Conservation (phyloP, 768 basidiomycete genomes). For the Suillus cothurnatus region DNA sequence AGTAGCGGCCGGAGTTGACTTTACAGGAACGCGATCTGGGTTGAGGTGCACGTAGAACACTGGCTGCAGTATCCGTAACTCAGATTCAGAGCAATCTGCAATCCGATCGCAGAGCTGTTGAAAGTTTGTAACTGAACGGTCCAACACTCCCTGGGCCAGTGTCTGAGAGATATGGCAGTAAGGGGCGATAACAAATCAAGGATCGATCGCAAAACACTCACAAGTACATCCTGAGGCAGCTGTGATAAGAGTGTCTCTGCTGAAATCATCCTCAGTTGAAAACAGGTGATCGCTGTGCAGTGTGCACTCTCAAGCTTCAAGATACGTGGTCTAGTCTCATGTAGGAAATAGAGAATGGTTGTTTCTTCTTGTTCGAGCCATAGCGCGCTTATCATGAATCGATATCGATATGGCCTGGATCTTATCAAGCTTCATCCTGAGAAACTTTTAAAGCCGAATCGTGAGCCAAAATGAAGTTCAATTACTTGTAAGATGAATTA, state of each 20-base stretch:
- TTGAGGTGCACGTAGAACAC: slow-evolving; percentile 1
- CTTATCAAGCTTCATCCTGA: slow-evolving; percentile 1
- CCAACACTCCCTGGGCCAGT: background rate
- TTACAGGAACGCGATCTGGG: background rate
- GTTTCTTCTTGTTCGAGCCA: background rate
- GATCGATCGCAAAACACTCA: background rate
- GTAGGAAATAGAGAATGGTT: background rate
- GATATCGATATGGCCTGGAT: background rate
- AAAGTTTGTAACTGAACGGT: background rate
- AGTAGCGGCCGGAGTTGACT: background rate
- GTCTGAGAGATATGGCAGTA: background rate
- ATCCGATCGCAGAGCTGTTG: background rate
- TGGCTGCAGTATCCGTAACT: background rate
- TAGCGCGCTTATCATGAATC: background rate
- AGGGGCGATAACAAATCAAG: background rate
- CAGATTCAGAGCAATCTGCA: background rate
- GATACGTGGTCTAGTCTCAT: background rate
- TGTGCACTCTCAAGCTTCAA: background rate
- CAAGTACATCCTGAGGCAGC: background rate
- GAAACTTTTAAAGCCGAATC: background rate
- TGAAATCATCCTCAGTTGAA: background rate
- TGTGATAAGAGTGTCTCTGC: background rate
- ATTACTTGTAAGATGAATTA: background rate
- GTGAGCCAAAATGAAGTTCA: background rate
- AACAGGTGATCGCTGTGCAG: background rate